Percentiles rank a stretch among this genome's conserved stretches.
These are phyloP conservation scores for Poa annua DNA, from an alignment of 176 grass and related monocot genomes.

Conservation along the genomic window DNA sequence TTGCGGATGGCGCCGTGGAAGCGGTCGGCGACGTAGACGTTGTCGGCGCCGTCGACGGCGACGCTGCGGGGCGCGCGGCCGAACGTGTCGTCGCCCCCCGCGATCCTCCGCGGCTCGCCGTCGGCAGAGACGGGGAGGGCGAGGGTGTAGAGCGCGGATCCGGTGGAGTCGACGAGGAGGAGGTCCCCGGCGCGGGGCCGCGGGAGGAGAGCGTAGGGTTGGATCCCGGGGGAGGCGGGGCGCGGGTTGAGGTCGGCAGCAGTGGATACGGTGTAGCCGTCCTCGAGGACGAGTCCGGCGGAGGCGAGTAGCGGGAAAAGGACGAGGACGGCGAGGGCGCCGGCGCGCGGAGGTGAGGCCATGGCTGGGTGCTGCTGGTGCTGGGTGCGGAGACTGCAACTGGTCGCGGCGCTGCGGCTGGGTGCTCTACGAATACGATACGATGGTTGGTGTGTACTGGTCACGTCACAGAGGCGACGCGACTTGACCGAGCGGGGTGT, in stretches of 20 bases:
- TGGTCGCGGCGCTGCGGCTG: background rate
- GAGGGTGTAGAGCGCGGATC: slow-evolving; percentile 47
- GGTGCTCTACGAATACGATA: no score
- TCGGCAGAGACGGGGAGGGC: background rate
- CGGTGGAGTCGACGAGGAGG: slow-evolving; percentile 57
- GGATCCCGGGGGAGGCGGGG: background rate
- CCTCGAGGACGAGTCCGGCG: slow-evolving; percentile 38
- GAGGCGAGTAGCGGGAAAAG: slow-evolving; percentile 28
- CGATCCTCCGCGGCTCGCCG: slow-evolving; percentile 16
- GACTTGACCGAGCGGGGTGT: background rate
- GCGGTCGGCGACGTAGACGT: slow-evolving; percentile 60
- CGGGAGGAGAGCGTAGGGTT: slow-evolving; percentile 52
- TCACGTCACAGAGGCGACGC: background rate
- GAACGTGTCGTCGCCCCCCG: slow-evolving; percentile 35
- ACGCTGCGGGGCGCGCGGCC: slow-evolving; percentile 38
- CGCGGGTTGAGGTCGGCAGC: slow-evolving; percentile 45
- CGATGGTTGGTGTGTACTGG: background rate
- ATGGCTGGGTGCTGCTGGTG: background rate
- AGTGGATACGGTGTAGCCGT: slow-evolving; percentile 54
- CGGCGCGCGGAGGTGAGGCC: background rate
- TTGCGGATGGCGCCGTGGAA: slow-evolving; percentile 39
- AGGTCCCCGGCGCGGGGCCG: slow-evolving; percentile 42
- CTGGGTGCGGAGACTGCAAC: background rate
- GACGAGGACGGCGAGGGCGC: background rate
- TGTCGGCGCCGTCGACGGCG: slow-evolving; percentile 52